These are phyloP conservation scores for Musa schizocarpa DNA, from an alignment of 176 grass and related monocot genomes.

Conservation along the genomic window DNA sequence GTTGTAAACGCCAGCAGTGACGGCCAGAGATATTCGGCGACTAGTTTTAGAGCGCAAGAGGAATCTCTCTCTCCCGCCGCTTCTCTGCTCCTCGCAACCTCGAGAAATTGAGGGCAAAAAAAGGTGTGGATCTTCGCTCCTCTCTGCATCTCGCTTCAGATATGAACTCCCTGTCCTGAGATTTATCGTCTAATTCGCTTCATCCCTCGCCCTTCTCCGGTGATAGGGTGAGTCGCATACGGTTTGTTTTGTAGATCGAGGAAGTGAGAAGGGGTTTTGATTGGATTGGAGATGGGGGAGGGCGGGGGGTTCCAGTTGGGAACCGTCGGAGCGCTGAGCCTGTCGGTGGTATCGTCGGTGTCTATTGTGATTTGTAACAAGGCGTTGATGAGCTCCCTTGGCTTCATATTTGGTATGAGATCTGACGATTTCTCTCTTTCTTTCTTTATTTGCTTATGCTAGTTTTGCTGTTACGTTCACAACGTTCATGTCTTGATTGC, in stretches of 20 bases:
- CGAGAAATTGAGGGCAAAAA: not conserved
- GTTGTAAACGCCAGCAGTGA: not conserved
- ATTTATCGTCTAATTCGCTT: slow-evolving; percentile 12
- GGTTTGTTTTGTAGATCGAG: slow-evolving; percentile 4
- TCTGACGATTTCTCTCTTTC: slow-evolving; percentile 29
- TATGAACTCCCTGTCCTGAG: slow-evolving; percentile 20
- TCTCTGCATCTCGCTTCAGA: slow-evolving; percentile 15
- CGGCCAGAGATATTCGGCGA: too few species aligned
- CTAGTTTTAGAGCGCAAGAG: not conserved
- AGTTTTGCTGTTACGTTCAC: not conserved
- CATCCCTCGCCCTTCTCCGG: slow-evolving; percentile 6
- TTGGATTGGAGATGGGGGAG: slow-evolving; percentile 46
- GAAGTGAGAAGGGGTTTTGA: not conserved
- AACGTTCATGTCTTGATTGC: not conserved
- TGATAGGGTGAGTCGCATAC: not conserved
- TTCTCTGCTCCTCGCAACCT: not conserved
- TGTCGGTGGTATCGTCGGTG: slow-evolving; percentile 92
- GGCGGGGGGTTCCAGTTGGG: slow-evolving; percentile 81
- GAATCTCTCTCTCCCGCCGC: not conserved
- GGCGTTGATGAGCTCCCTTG: slow-evolving; percentile 89
- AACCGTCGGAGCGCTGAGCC: slow-evolving; percentile 77
- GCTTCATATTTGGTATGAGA: slow-evolving; percentile 89
- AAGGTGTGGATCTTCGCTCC: slow-evolving; percentile 21
- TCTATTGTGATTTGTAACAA: slow-evolving; percentile 99
- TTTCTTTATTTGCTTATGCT: not conserved